Conservation (phyloP, 164 flowering plant species). For the Macadamia tetraphylla region DNA sequence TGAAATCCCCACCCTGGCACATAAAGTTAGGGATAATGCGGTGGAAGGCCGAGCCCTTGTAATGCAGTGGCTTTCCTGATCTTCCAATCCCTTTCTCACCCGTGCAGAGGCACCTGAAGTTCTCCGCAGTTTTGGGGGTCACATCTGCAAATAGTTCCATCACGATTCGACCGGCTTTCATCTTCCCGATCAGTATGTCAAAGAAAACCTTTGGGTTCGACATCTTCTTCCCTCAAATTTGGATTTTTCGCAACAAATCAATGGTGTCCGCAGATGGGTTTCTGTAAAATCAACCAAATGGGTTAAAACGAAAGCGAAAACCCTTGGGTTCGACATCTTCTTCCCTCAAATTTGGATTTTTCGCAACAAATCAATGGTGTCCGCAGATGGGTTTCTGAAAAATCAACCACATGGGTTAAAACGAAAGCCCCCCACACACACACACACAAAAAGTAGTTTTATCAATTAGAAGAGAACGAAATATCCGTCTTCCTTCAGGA, state of each 20-base stretch:
- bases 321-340: conserved; percentile 55
- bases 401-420: too few species aligned
- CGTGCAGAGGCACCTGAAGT: conserved; percentile 65
- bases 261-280: background rate
- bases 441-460: too few species aligned
- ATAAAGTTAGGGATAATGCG: conserved; percentile 73
- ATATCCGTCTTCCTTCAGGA: conserved; percentile 29
- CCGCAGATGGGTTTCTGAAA: background rate
- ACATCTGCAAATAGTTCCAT: conserved; percentile 53
- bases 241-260: background rate
- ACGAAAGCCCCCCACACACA: too few species aligned
- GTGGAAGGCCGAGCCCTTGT: conserved; percentile 69
- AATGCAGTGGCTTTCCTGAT: conserved; percentile 60
- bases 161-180: conserved; percentile 45
- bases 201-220: conserved; percentile 69
- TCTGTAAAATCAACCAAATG: too few species aligned
- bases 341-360: background rate
- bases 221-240: conserved; percentile 20
- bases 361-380: background rate
- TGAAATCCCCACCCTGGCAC: conserved; percentile 93
- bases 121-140: conserved; percentile 64
- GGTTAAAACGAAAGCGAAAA: too few species aligned
- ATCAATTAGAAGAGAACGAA: background rate
- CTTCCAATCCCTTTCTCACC: conserved; percentile 75
- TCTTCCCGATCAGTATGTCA: conserved; percentile 50